Percentiles rank a stretch among this genome's conserved stretches.
Evolutionary conservation across 177 flowering plant species (phyloP).

Genomic region (Vitis hybrid): DNA sequence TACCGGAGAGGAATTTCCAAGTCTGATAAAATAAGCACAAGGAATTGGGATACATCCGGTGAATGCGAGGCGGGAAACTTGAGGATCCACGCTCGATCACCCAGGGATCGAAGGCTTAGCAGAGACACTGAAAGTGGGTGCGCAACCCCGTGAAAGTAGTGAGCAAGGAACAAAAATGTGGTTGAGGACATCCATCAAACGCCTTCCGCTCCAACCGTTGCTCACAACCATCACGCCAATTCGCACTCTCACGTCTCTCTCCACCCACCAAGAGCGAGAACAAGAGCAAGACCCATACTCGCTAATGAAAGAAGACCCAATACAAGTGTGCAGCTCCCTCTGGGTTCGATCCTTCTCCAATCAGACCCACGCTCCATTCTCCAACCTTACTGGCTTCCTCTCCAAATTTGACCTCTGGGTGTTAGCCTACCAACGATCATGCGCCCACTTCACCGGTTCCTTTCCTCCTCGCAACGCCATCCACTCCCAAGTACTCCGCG

Average conservation of each 20-base stretch:
- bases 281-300: conserved; percentile 57
- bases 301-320: conserved; percentile 81
- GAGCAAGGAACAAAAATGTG: conserved; percentile 32
- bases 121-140: neutral
- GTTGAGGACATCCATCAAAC: conserved; percentile 54
- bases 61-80: no score
- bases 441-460: conserved; percentile 72
- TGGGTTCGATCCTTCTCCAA: conserved; percentile 68
- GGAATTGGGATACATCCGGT: no score
- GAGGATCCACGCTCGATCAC: conserved; percentile 2
- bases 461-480: conserved; percentile 82
- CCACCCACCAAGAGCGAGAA: conserved; percentile 9
- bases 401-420: conserved; percentile 90
- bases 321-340: conserved; percentile 58
- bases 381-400: conserved; percentile 82
- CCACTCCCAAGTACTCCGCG: conserved; percentile 46
- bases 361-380: conserved; percentile 39
- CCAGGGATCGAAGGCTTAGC: neutral
- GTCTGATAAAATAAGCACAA: no score
- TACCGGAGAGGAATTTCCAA: no score
- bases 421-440: conserved; percentile 82
- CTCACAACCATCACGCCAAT: neutral
- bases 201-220: conserved; percentile 25
- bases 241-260: conserved; percentile 19
- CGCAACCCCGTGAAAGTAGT: neutral